Evolutionary conservation across 2,329 filamentous ascomycete species (phyloP).

Genomic region (Paecilomyces variotii): DNA sequence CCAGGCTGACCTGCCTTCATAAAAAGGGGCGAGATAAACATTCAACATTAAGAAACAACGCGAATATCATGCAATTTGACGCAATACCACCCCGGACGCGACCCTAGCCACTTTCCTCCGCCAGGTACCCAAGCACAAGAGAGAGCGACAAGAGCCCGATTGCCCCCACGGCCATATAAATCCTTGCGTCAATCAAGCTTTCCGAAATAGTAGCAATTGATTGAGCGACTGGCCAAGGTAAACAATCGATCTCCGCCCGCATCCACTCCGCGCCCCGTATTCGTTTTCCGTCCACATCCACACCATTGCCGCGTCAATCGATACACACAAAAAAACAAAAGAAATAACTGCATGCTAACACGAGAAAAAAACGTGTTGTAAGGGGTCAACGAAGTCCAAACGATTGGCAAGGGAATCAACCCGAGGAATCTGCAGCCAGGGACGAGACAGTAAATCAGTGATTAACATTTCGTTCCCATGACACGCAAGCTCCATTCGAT

Average conservation of each 20-base stretch:
- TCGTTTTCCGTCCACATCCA: not conserved
- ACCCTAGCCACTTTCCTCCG: slow-evolving; percentile 39
- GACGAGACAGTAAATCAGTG: not conserved
- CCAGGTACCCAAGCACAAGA: slow-evolving; percentile 21
- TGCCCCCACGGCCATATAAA: not conserved
- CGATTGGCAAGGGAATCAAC: not conserved
- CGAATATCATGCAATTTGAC: slow-evolving; percentile 24
- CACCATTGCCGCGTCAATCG: not conserved
- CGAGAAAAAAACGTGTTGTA: not conserved
- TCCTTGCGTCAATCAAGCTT: not conserved
- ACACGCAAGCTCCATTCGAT: slow-evolving; percentile 4
- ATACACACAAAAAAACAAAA: not conserved
- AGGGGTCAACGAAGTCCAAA: not conserved
- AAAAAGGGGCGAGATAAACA: slow-evolving; percentile 3
- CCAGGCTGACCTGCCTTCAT: not conserved
- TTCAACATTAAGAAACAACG: slow-evolving; percentile 7
- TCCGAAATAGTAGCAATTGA: not conserved
- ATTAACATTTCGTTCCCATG: slow-evolving; percentile 1
- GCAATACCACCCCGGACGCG: slow-evolving; percentile 40
- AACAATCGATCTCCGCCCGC: not conserved
- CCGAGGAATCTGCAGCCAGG: not conserved
- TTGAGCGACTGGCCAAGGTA: not conserved
- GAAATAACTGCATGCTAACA: slow-evolving; percentile 1
- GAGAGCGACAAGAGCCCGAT: not conserved
- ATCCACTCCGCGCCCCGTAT: not conserved